Percentiles rank a stretch among this genome's conserved stretches.
Evolutionary conservation across 768 basidiomycete genomes (phyloP).

Genomic region (Russula ochroleuca): DNA sequence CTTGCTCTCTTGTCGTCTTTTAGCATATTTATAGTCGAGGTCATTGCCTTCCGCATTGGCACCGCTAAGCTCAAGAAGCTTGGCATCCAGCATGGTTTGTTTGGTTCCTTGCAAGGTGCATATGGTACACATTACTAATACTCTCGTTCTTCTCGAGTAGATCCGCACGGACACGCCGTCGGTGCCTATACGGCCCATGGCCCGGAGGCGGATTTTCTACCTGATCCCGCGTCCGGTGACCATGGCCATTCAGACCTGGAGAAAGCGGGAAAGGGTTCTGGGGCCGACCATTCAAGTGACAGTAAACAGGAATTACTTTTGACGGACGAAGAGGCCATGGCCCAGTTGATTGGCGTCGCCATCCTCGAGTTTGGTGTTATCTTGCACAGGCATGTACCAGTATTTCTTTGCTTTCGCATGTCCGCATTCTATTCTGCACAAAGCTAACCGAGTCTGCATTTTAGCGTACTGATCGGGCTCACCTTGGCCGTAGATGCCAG

Average conservation of each 20-base stretch:
- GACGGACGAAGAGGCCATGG: constrained; percentile 33
- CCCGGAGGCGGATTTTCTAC: constrained; percentile 44
- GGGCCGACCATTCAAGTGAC: constrained; percentile 15
- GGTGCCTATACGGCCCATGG: constrained; percentile 67
- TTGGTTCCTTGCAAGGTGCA: not conserved
- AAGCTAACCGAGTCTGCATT: not conserved
- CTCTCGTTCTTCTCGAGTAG: constrained; percentile 35
- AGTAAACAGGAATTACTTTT: constrained; percentile 35
- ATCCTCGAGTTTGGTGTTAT: constrained; percentile 94
- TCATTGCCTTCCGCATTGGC: constrained; percentile 86
- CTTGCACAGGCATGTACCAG: constrained; percentile 59
- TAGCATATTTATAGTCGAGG: constrained; percentile 75
- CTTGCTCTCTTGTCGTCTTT: constrained; percentile 81
- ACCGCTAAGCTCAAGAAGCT: constrained; percentile 62
- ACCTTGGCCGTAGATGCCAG: constrained; percentile 83
- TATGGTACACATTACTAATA: not conserved
- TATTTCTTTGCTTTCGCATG: not conserved
- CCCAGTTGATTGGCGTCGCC: constrained; percentile 81
- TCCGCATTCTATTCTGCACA: not conserved
- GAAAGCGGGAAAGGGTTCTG: constrained; percentile 6
- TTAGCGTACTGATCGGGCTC: constrained; percentile 77
- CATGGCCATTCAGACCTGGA: not conserved
- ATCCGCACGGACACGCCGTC: constrained; percentile 61
- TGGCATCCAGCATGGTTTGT: constrained; percentile 59
- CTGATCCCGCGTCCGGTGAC: not conserved